These are phyloP conservation scores for Metschnikowia baotianmanensis DNA, from an alignment of 805 yeast species.

Conservation along the genomic window DNA sequence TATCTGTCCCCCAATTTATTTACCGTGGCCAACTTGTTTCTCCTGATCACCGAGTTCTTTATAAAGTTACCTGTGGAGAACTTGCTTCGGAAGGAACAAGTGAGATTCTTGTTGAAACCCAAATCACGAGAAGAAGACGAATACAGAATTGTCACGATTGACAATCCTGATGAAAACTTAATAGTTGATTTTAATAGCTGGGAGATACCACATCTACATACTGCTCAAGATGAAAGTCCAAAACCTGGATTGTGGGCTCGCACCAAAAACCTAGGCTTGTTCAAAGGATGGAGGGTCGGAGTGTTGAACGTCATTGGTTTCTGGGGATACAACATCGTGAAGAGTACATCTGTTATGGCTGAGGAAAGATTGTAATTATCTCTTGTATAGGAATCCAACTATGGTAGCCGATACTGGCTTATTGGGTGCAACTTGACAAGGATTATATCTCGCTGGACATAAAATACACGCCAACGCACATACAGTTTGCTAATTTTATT, in stretches of 20 bases:
- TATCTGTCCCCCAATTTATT: slow-evolving; percentile 60
- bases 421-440: too few species aligned
- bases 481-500: too few species aligned
- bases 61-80: slow-evolving; percentile 87
- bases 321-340: slow-evolving; percentile 71
- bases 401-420: too few species aligned
- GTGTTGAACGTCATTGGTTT: slow-evolving; percentile 74
- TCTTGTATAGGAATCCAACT: not conserved
- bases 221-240: not conserved
- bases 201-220: slow-evolving; percentile 9
- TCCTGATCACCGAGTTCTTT: slow-evolving; percentile 67
- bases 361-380: slow-evolving; percentile 13
- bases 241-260: slow-evolving; percentile 46
- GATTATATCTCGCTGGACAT: too few species aligned
- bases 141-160: slow-evolving; percentile 40
- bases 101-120: slow-evolving; percentile 53
- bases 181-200: slow-evolving; percentile 47
- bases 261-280: slow-evolving; percentile 37
- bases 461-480: too few species aligned
- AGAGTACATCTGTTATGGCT: slow-evolving; percentile 35
- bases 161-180: slow-evolving; percentile 44
- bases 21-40: slow-evolving; percentile 54
- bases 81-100: slow-evolving; percentile 78
- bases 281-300: slow-evolving; percentile 93
- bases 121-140: slow-evolving; percentile 37